Conservation (phyloP, 768 basidiomycete species). For the Boletus eberwhitei region DNA sequence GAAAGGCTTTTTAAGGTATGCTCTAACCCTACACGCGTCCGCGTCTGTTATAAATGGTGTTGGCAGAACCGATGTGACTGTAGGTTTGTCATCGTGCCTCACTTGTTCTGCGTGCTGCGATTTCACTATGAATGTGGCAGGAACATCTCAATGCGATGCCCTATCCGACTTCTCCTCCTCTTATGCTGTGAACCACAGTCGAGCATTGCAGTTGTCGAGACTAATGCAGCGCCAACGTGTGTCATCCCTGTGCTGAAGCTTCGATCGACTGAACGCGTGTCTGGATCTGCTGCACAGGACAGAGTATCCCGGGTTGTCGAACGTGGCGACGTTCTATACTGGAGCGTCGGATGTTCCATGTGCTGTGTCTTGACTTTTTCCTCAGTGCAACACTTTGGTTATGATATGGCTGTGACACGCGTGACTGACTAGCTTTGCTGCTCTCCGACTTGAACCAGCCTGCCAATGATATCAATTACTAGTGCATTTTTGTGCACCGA, state of each 20-base stretch:
- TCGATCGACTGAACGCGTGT: slow-evolving; percentile 8
- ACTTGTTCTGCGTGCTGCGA: slow-evolving; percentile 28
- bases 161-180: slow-evolving; percentile 7
- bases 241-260: slow-evolving; percentile 10
- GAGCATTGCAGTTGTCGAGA: slow-evolving; percentile 1
- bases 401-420: not conserved
- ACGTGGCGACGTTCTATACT: not conserved
- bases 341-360: slow-evolving; percentile 4
- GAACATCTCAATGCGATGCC: slow-evolving; percentile 17
- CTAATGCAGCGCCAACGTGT: slow-evolving; percentile 12
- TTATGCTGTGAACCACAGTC: slow-evolving; percentile 15
- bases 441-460: not conserved
- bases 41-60: slow-evolving; percentile 20
- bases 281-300: slow-evolving; percentile 10
- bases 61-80: slow-evolving; percentile 6
- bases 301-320: not conserved
- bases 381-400: not conserved
- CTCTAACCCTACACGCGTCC: slow-evolving; percentile 14
- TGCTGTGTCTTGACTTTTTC: slow-evolving; percentile 6
- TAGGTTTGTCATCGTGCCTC: slow-evolving; percentile 24
- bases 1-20: not conserved
- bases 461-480: not conserved
- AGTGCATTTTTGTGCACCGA: not conserved
- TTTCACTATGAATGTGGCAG: slow-evolving; percentile 14
- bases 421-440: not conserved